Base-by-base conservation (phyloP, 805 yeast genomes). In the Ogataea salicorniae region DNA sequence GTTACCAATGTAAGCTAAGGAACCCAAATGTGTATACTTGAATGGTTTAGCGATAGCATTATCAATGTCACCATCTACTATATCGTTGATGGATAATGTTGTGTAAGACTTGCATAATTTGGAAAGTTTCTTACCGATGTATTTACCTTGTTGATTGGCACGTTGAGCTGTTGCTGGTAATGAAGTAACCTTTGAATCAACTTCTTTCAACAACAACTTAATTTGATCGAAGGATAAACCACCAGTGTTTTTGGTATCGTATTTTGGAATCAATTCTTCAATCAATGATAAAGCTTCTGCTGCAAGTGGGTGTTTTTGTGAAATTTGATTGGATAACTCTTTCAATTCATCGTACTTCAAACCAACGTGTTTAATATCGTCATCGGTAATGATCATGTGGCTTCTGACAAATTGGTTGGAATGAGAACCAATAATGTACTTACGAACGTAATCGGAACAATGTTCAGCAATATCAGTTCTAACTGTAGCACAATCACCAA, bases 121-220 rank as follows among this genome's bases (percentile, higher is more conserved):
- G 41, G 78, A 73, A 39, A 83, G 66, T 62, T 83, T 82, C 56
- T 74, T 76, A 47, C 83, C 88, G 35, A 83, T 61, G 56, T 83
- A 83, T 48, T 72, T 71, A 51, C 89, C 89, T 63, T 83, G 89
- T 63, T 83, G 89, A 53, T 76, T 72, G 3, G 88, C 87, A 48
- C 87, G 73, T 68, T 83, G 89, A 9, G 88, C 88, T 9, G 88
- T 83, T 8, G 87, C 86, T 5, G 89, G 88, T 54, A 83, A 64
- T 2, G 86, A 79, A 5, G 86, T 81, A 48, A 82, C 79, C 62
- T 80, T 78, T 16, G 79, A 71, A 59, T 83, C 86, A 26, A 81
- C 75, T 46, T 77, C 79, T 46, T 73, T 68, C 51, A 83, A 64
- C 50, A 81, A 59, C 14, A 67, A 64, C 29, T 76, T 67, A 34